These are phyloP conservation scores for Raphanus sativus DNA, from an alignment of 345 rosid species.

Conservation along the genomic window DNA sequence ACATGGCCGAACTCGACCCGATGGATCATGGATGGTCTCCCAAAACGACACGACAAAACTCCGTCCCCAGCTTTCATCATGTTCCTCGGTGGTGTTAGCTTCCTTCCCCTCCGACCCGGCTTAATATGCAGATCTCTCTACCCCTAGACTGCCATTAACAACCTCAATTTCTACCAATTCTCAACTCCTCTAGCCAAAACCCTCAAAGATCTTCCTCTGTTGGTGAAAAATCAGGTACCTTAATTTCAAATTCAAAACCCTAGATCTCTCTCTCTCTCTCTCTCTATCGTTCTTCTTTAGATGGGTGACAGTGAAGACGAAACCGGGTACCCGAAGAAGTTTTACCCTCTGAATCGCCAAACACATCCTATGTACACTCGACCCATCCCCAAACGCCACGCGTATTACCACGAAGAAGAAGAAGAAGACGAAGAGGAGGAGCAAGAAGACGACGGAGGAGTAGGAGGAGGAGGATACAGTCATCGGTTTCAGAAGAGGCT, in stretches of 20 bases:
- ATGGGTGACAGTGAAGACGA: slow-evolving; percentile 68
- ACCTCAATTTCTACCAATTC: neutral
- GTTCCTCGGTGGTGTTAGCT: neutral
- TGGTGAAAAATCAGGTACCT: neutral
- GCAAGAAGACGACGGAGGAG: neutral
- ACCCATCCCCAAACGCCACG: slow-evolving; percentile 36
- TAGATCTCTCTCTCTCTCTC: neutral
- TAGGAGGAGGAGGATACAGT: slow-evolving; percentile 37
- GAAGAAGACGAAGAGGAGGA: neutral
- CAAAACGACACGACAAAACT: neutral
- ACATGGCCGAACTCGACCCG: neutral
- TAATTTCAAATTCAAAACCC: neutral
- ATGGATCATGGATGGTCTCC: neutral
- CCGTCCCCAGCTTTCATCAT: neutral
- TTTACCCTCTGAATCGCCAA: slow-evolving; percentile 36
- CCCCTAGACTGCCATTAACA: neutral
- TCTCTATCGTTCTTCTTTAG: neutral
- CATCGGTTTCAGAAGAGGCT: slow-evolving; percentile 66
- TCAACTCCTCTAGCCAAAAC: neutral
- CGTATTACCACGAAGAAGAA: slow-evolving; percentile 38
- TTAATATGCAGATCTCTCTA: neutral
- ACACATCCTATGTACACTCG: slow-evolving; percentile 6
- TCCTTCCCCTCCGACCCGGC: neutral
- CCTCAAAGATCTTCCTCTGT: neutral
- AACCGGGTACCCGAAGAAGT: slow-evolving; percentile 62